Evolutionary conservation across 176 grass and related monocot species (phyloP).

Genomic region (Ensete ventricosum): DNA sequence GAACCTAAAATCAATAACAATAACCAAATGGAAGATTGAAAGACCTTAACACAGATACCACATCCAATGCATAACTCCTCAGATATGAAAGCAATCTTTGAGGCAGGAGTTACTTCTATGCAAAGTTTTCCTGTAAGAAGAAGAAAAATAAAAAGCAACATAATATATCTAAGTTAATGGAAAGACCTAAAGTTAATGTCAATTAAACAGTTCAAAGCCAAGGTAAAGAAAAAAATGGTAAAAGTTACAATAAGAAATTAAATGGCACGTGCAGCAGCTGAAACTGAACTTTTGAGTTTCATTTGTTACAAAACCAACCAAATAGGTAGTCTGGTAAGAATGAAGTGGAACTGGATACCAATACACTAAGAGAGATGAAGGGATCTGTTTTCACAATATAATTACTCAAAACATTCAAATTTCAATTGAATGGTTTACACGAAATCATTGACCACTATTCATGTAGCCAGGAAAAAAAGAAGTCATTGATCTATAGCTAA

Average conservation of each 20-base stretch:
- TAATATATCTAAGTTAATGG: too few relatives aligned
- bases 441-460: neutral
- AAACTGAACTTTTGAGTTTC: too few relatives aligned
- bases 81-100: constrained; percentile 64
- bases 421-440: neutral
- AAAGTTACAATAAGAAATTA: neutral
- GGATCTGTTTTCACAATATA: neutral
- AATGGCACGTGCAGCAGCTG: neutral
- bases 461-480: neutral
- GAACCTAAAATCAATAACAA: neutral
- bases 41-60: constrained; percentile 88
- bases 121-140: constrained; percentile 56
- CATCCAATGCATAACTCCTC: constrained; percentile 82
- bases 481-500: neutral
- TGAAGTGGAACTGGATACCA: neutral
- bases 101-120: constrained; percentile 58
- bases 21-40: neutral
- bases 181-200: too few relatives aligned
- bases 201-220: neutral
- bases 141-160: neutral
- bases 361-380: neutral
- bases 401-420: neutral
- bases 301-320: too few relatives aligned
- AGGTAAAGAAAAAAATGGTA: neutral
- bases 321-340: too few relatives aligned